These are phyloP conservation scores for Mycena crocata DNA, from an alignment of 768 basidiomycete genomes.

Conservation along the genomic window DNA sequence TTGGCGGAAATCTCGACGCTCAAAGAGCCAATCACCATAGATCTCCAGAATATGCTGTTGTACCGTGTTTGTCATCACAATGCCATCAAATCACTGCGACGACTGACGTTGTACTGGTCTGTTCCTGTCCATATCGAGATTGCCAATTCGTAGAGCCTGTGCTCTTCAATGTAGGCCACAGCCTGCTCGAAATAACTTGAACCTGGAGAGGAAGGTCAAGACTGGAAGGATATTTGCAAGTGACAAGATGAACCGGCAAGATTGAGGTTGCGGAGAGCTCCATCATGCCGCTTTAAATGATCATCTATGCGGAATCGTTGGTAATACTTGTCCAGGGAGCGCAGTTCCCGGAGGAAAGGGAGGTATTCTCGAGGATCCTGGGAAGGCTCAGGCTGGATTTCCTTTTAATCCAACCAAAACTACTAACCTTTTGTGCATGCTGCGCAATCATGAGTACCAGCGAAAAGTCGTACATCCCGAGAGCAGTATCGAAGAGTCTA, in stretches of 20 bases:
- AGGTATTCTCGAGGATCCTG: conserved; percentile 98
- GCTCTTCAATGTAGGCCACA: conserved; percentile 78
- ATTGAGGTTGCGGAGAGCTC: conserved; percentile 80
- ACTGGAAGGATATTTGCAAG: conserved; percentile 4
- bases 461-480: conserved; percentile 99
- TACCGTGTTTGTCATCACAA: no score
- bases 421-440: conserved; percentile 89
- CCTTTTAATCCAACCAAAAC: not conserved
- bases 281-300: conserved; percentile 80
- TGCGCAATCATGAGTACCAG: conserved; percentile 96
- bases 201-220: conserved; percentile 54
- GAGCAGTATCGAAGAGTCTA: conserved; percentile 89
- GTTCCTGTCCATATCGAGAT: conserved; percentile 79
- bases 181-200: conserved; percentile 82
- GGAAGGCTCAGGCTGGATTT: conserved; percentile 6
- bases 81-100: conserved; percentile 7
- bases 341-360: conserved; percentile 93
- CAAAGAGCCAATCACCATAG: conserved; percentile 91
- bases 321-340: conserved; percentile 81
- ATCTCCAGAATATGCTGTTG: conserved; percentile 76
- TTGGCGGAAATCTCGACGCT: conserved; percentile 83
- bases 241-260: conserved; percentile 66
- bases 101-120: conserved; percentile 69
- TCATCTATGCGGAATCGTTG: conserved; percentile 95
- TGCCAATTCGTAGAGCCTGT: conserved; percentile 81